Percentiles rank a stretch among this genome's conserved stretches.
Evolutionary conservation across 768 basidiomycete genomes (phyloP).

Genomic region (Tricholomella constricta): DNA sequence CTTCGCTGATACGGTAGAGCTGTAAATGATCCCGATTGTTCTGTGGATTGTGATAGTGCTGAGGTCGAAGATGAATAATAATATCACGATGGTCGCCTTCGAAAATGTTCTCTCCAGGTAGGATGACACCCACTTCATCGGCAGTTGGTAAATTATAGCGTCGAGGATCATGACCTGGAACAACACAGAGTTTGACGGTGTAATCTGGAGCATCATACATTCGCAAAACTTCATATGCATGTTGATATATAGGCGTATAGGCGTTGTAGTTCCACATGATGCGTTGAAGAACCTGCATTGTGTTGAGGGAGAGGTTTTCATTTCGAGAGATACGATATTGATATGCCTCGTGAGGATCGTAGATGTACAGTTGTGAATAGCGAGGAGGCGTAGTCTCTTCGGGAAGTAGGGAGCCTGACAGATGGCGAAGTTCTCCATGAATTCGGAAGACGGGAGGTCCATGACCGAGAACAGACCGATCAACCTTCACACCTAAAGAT

Average conservation of each 20-base stretch:
- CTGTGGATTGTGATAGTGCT: no score
- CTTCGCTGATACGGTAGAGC: constrained; percentile 31
- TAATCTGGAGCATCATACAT: no score
- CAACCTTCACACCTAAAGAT: constrained; percentile 30
- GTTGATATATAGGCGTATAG: no score
- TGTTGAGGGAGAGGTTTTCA: no score
- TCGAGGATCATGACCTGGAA: constrained; percentile 25
- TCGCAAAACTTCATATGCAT: no score
- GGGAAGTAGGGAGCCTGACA: constrained; percentile 29
- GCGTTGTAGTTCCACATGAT: no score
- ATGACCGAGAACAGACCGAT: constrained; percentile 19
- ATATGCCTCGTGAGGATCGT: constrained; percentile 33
- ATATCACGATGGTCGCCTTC: constrained; percentile 28
- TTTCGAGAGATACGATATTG: constrained; percentile 21
- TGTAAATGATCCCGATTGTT: constrained; percentile 11
- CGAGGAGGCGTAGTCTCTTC: constrained; percentile 7
- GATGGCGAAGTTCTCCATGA: constrained; percentile 35
- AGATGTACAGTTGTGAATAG: constrained; percentile 40
- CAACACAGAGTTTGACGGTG: no score
- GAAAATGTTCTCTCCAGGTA: constrained; percentile 30
- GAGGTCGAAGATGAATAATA: constrained; percentile 23
- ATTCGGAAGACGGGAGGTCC: constrained; percentile 27
- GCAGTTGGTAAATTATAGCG: constrained; percentile 41
- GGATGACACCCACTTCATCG: constrained; percentile 40
- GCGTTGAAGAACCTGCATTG: no score